Conservation (phyloP, 2,329 filamentous ascomycete genomes). For the Fusarium udum region DNA sequence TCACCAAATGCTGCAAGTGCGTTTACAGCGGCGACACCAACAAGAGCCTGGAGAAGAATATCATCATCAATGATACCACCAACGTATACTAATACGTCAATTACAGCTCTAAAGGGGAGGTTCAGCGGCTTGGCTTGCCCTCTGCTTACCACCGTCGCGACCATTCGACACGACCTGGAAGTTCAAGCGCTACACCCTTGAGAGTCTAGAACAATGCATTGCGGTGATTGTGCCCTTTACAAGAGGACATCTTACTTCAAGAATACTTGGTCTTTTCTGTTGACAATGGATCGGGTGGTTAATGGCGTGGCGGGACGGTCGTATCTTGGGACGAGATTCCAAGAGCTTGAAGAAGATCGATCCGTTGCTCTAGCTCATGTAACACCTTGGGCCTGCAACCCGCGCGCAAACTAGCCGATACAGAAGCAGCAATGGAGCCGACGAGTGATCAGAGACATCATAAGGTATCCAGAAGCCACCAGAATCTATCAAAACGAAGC, state of each 20-base stretch:
- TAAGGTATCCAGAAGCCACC: no score
- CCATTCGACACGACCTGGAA: rapidly evolving
- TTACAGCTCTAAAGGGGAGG: background rate
- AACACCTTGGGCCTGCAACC: background rate
- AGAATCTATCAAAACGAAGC: rapidly evolving
- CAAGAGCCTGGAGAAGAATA: background rate
- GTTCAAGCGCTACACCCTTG: background rate
- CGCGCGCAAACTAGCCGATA: background rate
- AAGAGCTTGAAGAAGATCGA: background rate
- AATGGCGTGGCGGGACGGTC: background rate
- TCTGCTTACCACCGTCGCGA: background rate
- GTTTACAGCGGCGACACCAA: background rate
- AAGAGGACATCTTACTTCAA: background rate
- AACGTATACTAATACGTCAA: rapidly evolving
- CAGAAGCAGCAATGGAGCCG: rapidly evolving
- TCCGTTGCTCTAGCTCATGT: rapidly evolving
- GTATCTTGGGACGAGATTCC: background rate
- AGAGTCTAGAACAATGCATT: background rate
- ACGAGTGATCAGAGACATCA: background rate
- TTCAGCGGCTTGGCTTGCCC: rapidly evolving
- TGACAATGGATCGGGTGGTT: no score
- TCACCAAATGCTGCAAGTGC: background rate
- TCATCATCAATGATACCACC: background rate
- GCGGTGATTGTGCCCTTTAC: rapidly evolving
- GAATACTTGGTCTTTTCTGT: background rate